Percentiles rank a stretch among this genome's conserved stretches.
Evolutionary conservation across 345 rosid species (phyloP).

Genomic region (Gossypium turneri): DNA sequence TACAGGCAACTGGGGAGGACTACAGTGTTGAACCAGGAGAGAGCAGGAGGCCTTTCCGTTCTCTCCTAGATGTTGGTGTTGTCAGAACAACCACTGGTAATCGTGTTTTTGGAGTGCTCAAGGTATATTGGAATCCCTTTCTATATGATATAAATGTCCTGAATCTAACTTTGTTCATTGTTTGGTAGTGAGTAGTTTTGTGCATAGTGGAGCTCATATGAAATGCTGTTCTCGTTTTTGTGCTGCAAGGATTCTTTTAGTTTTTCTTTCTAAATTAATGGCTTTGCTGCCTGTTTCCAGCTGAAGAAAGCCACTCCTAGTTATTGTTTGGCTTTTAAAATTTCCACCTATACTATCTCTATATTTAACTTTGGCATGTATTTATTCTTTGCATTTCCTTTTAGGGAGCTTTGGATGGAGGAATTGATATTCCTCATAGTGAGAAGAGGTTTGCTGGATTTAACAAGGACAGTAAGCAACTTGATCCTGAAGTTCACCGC

Average conservation of each 20-base stretch:
- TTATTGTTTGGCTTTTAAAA: not conserved
- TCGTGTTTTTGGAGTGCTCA: constrained; percentile 31
- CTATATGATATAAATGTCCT: not conserved
- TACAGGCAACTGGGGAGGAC: constrained; percentile 69
- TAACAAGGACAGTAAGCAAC: constrained; percentile 52
- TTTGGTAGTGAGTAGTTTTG: not conserved
- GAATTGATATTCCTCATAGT: not conserved
- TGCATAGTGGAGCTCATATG: not conserved
- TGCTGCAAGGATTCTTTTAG: not conserved
- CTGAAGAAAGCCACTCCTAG: not conserved
- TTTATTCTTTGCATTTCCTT: not conserved
- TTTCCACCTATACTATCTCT: not conserved
- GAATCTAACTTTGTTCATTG: not conserved
- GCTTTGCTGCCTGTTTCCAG: not conserved
- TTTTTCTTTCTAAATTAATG: not conserved
- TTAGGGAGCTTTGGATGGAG: not conserved
- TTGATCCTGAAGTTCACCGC: constrained; percentile 60
- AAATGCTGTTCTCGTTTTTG: not conserved
- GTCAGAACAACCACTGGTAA: not conserved
- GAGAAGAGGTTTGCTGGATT: constrained; percentile 36
- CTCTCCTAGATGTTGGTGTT: not conserved
- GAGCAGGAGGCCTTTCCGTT: constrained; percentile 21
- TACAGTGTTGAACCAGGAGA: constrained; percentile 63
- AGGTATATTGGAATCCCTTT: constrained; percentile 32
- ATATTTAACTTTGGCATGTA: not conserved